Evolutionary conservation across 331 rosid genomes (phyloP), one percentile per base, ranked within the genome.

Genomic region (Rhamnella rubrinervis): DNA sequence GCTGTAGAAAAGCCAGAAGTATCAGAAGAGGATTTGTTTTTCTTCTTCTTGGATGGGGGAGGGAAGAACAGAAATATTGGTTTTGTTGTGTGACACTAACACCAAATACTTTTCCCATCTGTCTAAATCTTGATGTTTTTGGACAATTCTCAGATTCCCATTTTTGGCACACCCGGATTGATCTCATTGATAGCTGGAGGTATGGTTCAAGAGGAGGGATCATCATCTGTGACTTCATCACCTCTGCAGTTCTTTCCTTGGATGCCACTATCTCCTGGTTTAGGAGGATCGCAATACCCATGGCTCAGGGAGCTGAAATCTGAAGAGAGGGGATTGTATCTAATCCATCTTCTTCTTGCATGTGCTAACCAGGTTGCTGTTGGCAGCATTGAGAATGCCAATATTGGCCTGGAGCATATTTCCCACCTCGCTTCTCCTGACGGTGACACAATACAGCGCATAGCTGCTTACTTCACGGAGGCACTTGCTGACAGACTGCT

Each of bases 281-380:
- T 77, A 66, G 92, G 90, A 66, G 92, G 90, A 37, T 88, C 96
- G 16, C 93, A 93, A 21, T 72, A 70, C 66, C 82, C 87, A 25
- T 83, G 88, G 87, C 55, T 82, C n/a, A 71, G 82, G 62, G 91
- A 85, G 68, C 78, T 77, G 23, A 82, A 76, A 59, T 82, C 82
- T 53, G 97, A 89, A 61, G 81, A 76, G 41, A 74, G 88, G 49
- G 85, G 89, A 57, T 49, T 77, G 39, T 82, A 72, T 53, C 83
- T 91, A 52, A 72, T 90, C 72, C 47, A 67, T 15, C 89, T 89
- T 67, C 92, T 91, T 6, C 52, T 59, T 44, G 83, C 84, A 9
- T 87, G 95, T 73, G 93, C 97, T 6, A 71, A 77, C 75, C 89
- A 82, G 62, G 93, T 91, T 5, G 95, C 97, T 14, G 66, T 87